Percentiles rank a stretch among this genome's conserved stretches.
Conservation (phyloP, 257 asterid genomes). For the Fraxinus excelsior region DNA sequence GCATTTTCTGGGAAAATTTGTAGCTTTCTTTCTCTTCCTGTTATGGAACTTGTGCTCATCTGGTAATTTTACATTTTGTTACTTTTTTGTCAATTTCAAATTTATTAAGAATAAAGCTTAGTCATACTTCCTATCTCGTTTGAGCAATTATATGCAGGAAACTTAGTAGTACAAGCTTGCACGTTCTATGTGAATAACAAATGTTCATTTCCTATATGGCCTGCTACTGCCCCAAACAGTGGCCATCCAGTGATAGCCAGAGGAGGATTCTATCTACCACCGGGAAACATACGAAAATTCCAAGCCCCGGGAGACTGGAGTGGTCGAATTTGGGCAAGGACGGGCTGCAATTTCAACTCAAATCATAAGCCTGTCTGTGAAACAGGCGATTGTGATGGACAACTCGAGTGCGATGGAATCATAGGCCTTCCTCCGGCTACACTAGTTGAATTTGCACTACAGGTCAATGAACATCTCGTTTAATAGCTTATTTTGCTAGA, state of each 20-base stretch:
- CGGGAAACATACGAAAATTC: slow-evolving; percentile 35
- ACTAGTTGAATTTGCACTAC: slow-evolving; percentile 57
- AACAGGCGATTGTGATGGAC: slow-evolving; percentile 81
- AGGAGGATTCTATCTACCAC: slow-evolving; percentile 74
- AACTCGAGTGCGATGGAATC: slow-evolving; percentile 58
- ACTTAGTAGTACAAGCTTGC: slow-evolving; percentile 41
- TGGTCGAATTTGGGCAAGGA: slow-evolving; percentile 91
- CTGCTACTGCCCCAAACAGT: slow-evolving; percentile 70
- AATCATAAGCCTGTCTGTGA: slow-evolving; percentile 51
- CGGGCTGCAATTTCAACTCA: slow-evolving; percentile 59
- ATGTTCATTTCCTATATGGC: slow-evolving; percentile 87
- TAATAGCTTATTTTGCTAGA: neutral
- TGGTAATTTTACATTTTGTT: slow-evolving; percentile 33
- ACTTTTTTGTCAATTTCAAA: neutral
- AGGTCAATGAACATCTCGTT: slow-evolving; percentile 3
- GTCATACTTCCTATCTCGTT: neutral
- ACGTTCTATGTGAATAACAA: slow-evolving; percentile 64
- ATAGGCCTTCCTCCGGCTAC: slow-evolving; percentile 83
- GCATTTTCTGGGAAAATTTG: slow-evolving; percentile 28
- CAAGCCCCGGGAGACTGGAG: slow-evolving; percentile 62
- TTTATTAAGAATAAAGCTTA: neutral
- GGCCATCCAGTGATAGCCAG: slow-evolving; percentile 67
- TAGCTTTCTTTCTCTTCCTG: slow-evolving; percentile 27
- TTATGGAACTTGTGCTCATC: slow-evolving; percentile 34
- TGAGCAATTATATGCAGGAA: slow-evolving; percentile 33